phyloP scores from a whole-genome alignment of 345 rosid species.

The Citrus trifoliata region DNA sequence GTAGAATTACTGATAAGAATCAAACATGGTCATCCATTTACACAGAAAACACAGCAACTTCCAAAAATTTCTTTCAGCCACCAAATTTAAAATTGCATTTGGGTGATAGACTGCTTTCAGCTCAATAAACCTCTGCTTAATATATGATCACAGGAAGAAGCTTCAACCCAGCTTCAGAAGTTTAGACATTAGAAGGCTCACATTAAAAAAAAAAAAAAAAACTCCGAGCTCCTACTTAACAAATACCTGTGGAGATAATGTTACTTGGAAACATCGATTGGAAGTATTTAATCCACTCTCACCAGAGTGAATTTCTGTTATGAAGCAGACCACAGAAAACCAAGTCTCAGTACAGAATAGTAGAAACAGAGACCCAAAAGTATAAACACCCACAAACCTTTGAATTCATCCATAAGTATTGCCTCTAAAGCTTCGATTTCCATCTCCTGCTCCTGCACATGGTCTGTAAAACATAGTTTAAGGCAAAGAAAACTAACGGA shows the following conservation, averaged over 20 bases:
- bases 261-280: constrained; percentile 75
- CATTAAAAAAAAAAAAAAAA: neutral
- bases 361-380: neutral
- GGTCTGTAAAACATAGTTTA: constrained; percentile 41
- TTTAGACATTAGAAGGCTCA: neutral
- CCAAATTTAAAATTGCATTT: neutral
- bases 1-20: neutral
- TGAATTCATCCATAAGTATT: constrained; percentile 94
- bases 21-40: neutral
- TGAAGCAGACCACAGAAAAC: constrained; percentile 1
- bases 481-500: neutral
- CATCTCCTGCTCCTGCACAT: constrained; percentile 89
- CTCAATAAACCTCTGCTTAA: neutral
- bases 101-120: neutral
- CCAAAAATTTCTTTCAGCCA: neutral
- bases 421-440: constrained; percentile 96
- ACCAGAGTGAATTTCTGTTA: constrained; percentile 74
- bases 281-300: constrained; percentile 96
- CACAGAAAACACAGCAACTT: neutral
- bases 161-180: neutral
- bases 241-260: constrained; percentile 74
- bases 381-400: constrained; percentile 41
- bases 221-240: neutral
- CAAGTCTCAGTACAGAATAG: constrained; percentile 9
- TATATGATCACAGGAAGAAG: neutral